Conservation (phyloP, 2,329 filamentous ascomycete species). For the Nemania serpens region DNA sequence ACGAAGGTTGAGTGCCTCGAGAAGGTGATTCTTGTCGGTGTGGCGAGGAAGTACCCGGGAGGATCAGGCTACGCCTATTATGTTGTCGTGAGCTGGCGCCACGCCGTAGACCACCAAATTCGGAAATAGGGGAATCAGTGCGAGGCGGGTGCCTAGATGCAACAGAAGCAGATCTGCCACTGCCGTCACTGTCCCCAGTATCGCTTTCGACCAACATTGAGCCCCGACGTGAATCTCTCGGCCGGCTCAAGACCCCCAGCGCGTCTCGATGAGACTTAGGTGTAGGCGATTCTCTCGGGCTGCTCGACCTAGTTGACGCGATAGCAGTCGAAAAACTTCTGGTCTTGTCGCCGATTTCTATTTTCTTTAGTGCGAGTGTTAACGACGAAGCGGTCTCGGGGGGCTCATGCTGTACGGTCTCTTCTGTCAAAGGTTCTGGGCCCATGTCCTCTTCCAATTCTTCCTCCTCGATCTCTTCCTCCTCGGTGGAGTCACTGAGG, state of each 20-base stretch:
- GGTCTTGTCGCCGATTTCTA: constrained; percentile 47
- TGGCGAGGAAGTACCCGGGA: constrained; percentile 78
- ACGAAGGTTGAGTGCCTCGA: constrained; percentile 74
- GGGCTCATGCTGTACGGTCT: constrained; percentile 60
- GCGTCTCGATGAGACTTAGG: constrained; percentile 78
- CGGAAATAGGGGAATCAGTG: constrained; percentile 89
- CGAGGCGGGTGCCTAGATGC: constrained; percentile 69
- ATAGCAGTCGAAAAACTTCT: constrained; percentile 62
- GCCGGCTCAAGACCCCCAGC: constrained; percentile 60
- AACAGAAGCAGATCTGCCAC: constrained; percentile 78
- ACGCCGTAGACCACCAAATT: constrained; percentile 75
- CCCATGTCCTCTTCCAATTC: constrained; percentile 53
- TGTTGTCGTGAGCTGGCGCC: constrained; percentile 80
- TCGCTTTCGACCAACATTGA: constrained; percentile 86
- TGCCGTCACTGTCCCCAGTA: constrained; percentile 83
- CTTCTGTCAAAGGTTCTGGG: constrained; percentile 51
- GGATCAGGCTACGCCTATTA: constrained; percentile 83
- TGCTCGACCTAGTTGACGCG: constrained; percentile 83
- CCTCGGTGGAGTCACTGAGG: constrained; percentile 75
- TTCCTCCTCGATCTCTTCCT: constrained; percentile 57
- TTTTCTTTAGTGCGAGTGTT: constrained; percentile 57
- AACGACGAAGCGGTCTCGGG: constrained; percentile 63
- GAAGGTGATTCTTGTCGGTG: constrained; percentile 89
- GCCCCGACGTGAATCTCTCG: constrained; percentile 70
- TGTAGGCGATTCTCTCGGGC: constrained; percentile 87